Evolutionary conservation across 202 grass and related monocot genomes (phyloP).

Genomic region (Digitaria exilis): DNA sequence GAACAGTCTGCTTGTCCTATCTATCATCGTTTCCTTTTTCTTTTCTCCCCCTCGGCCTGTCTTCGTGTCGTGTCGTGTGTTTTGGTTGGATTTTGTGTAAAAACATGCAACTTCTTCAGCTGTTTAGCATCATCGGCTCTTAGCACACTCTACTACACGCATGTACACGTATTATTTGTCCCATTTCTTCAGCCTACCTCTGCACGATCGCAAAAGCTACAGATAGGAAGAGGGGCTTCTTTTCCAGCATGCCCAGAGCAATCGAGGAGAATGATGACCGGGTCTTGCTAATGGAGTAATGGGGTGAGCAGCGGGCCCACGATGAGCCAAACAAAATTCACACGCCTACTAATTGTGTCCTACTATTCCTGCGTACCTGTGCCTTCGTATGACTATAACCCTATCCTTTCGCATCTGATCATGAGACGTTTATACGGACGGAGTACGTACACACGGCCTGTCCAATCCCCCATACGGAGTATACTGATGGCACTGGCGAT

Average conservation of each 20-base stretch:
- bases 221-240: background rate
- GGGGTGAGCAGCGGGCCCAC: background rate
- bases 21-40: background rate
- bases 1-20: background rate
- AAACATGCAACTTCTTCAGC: background rate
- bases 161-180: background rate
- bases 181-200: background rate
- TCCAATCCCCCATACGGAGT: background rate
- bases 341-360: slow-evolving; percentile 20
- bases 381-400: background rate
- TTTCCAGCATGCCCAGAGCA: slow-evolving; percentile 9
- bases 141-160: too few relatives aligned
- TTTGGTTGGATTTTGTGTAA: background rate
- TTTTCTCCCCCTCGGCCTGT: background rate
- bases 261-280: slow-evolving; percentile 32
- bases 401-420: background rate
- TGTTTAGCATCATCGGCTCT: background rate
- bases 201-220: background rate
- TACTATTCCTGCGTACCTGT: background rate
- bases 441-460: background rate
- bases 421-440: slow-evolving; percentile 1
- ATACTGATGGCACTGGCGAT: background rate
- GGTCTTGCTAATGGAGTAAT: background rate
- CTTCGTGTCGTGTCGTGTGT: background rate
- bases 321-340: background rate